Evolutionary conservation across 2,329 filamentous ascomycete genomes (phyloP).

Genomic region (Septoria petroselini): DNA sequence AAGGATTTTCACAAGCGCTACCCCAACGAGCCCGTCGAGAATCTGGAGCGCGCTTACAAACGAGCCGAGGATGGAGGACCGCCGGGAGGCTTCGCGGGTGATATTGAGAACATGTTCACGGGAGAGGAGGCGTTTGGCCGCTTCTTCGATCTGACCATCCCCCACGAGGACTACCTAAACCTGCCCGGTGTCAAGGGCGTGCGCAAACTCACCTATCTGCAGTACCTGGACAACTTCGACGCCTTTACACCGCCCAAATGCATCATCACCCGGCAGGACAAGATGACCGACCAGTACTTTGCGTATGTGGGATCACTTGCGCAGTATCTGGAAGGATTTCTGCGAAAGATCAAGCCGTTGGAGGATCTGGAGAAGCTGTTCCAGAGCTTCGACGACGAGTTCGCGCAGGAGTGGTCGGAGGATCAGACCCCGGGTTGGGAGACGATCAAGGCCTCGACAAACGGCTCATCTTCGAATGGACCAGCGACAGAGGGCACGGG

Average conservation of each 20-base stretch:
- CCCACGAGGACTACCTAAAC: slow-evolving; percentile 88
- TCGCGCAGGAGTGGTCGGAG: slow-evolving; percentile 76
- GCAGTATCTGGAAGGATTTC: slow-evolving; percentile 81
- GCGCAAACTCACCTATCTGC: slow-evolving; percentile 73
- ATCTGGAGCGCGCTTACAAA: slow-evolving; percentile 89
- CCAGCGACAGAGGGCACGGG: slow-evolving; percentile 54
- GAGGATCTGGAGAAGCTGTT: slow-evolving; percentile 82
- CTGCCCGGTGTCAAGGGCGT: slow-evolving; percentile 71
- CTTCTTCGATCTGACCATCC: slow-evolving; percentile 81
- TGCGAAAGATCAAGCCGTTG: slow-evolving; percentile 77
- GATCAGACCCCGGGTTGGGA: slow-evolving; percentile 76
- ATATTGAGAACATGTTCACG: slow-evolving; percentile 89
- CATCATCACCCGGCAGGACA: slow-evolving; percentile 74
- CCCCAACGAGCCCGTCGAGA: slow-evolving; percentile 91
- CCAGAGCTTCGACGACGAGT: slow-evolving; percentile 73
- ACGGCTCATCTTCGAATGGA: slow-evolving; percentile 29
- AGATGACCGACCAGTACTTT: slow-evolving; percentile 90
- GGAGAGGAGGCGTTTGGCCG: slow-evolving; percentile 92
- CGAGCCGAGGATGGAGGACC: slow-evolving; percentile 57
- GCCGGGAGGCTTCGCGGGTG: slow-evolving; percentile 48
- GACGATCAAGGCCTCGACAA: slow-evolving; percentile 45
- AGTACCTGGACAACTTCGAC: slow-evolving; percentile 91
- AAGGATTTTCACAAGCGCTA: slow-evolving; percentile 88
- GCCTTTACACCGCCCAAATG: slow-evolving; percentile 72
- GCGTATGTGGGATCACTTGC: slow-evolving; percentile 78